Evolutionary conservation across 2,329 filamentous ascomycete genomes (phyloP).

Genomic region (Coniochaeta ligniaria): DNA sequence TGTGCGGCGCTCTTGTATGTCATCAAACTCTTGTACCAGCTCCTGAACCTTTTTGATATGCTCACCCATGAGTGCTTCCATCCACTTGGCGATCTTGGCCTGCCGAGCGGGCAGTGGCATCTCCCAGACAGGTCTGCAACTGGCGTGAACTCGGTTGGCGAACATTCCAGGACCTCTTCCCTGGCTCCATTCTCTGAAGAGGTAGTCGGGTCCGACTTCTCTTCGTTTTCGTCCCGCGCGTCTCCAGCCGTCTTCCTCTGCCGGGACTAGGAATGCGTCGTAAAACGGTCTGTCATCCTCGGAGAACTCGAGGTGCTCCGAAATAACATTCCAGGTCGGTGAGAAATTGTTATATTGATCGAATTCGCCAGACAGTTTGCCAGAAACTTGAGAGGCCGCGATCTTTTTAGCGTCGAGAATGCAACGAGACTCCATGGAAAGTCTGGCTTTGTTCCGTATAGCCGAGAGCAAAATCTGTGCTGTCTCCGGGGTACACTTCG

Average conservation of each 20-base stretch:
- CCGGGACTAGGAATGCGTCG: constrained; percentile 47
- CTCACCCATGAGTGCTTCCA: constrained; percentile 39
- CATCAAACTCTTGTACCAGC: constrained; percentile 32
- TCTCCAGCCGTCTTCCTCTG: constrained; percentile 34
- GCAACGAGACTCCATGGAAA: constrained; percentile 27
- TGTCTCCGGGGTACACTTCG: constrained; percentile 45
- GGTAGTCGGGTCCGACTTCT: constrained; percentile 34
- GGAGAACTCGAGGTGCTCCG: constrained; percentile 43
- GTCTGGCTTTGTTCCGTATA: not conserved
- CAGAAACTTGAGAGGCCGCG: constrained; percentile 12
- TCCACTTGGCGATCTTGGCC: constrained; percentile 33
- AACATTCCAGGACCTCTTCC: constrained; percentile 40
- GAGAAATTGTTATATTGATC: constrained; percentile 6
- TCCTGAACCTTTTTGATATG: constrained; percentile 31
- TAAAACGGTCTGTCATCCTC: constrained; percentile 43
- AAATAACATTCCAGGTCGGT: constrained; percentile 19
- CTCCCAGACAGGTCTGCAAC: constrained; percentile 40
- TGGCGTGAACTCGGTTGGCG: constrained; percentile 15
- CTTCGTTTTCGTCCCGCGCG: constrained; percentile 39
- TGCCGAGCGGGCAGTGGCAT: constrained; percentile 31
- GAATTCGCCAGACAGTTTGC: constrained; percentile 7
- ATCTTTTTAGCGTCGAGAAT: too few species aligned
- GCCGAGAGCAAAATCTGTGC: constrained; percentile 32
- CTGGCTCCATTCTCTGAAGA: constrained; percentile 45
- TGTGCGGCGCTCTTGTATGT: constrained; percentile 30